phyloP scores from a whole-genome alignment of 345 rosid species.

The Barbarea vulgaris region DNA sequence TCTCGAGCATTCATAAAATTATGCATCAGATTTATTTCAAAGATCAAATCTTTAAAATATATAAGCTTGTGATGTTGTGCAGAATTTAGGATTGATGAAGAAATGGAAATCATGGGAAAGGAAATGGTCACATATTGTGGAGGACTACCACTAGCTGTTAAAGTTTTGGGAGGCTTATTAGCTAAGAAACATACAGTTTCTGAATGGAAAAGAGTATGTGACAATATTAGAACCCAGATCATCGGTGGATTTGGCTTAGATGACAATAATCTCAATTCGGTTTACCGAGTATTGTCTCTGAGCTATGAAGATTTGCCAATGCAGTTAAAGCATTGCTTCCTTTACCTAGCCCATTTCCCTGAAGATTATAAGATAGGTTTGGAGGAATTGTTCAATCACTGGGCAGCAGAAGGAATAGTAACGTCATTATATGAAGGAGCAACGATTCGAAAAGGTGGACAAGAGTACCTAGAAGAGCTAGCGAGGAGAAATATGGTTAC shows the following conservation, averaged over 20 bases:
- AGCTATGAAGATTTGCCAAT: conserved; percentile 34
- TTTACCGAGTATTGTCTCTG: conserved; percentile 2
- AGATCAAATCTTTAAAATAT: background rate
- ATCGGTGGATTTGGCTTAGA: background rate
- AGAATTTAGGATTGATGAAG: conserved; percentile 8
- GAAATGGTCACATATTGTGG: conserved; percentile 23
- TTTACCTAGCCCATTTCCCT: conserved; percentile 27
- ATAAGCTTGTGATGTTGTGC: background rate
- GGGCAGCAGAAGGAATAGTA: conserved; percentile 46
- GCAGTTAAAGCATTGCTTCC: conserved; percentile 28
- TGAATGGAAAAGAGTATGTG: conserved; percentile 24
- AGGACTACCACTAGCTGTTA: conserved; percentile 28
- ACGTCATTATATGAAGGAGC: background rate
- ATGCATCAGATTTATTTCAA: background rate
- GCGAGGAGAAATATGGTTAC: conserved; percentile 43
- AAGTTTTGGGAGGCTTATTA: conserved; percentile 28
- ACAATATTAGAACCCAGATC: background rate
- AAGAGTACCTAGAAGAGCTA: conserved; percentile 44
- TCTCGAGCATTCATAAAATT: background rate
- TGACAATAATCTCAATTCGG: conserved; percentile 16
- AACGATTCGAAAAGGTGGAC: no score
- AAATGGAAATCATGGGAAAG: conserved; percentile 11
- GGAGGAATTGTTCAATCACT: conserved; percentile 31
- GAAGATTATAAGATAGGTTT: conserved; percentile 33
- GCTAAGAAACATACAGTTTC: conserved; percentile 13